These are phyloP conservation scores for Leccinum disarticulatum DNA, from an alignment of 768 basidiomycete genomes.

Conservation along the genomic window DNA sequence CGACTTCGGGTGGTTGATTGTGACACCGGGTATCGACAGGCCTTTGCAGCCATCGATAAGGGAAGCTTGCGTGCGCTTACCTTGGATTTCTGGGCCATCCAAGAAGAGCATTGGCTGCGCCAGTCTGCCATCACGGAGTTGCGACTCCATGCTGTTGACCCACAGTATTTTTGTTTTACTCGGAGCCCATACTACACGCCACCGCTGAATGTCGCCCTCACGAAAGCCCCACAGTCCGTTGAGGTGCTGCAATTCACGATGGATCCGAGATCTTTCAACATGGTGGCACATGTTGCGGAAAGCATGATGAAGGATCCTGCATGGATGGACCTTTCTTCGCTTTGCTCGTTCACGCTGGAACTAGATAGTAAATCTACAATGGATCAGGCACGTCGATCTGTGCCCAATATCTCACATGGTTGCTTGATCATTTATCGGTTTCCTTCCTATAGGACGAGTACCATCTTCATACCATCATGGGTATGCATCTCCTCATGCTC, in stretches of 20 bases:
- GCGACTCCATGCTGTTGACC: neutral
- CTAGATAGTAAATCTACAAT: no score
- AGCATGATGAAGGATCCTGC: neutral
- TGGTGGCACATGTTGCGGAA: neutral
- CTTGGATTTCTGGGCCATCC: neutral
- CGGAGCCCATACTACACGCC: no score
- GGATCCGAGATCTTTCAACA: neutral
- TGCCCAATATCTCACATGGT: neutral
- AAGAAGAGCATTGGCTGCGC: neutral
- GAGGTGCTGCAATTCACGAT: neutral
- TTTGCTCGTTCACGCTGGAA: neutral
- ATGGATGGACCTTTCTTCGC: neutral
- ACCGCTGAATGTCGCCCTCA: neutral
- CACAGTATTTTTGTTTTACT: neutral
- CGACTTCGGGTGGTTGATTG: neutral
- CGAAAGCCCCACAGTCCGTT: neutral
- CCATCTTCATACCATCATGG: no score
- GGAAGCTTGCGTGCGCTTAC: neutral
- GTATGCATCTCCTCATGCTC: no score
- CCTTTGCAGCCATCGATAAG: neutral
- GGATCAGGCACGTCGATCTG: neutral
- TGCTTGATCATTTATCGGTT: neutral
- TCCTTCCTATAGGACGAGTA: no score
- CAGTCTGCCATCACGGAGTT: neutral
- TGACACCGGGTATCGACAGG: neutral